Conservation (phyloP, 805 yeast species). For the Tetrapisispora nanseiensis region DNA sequence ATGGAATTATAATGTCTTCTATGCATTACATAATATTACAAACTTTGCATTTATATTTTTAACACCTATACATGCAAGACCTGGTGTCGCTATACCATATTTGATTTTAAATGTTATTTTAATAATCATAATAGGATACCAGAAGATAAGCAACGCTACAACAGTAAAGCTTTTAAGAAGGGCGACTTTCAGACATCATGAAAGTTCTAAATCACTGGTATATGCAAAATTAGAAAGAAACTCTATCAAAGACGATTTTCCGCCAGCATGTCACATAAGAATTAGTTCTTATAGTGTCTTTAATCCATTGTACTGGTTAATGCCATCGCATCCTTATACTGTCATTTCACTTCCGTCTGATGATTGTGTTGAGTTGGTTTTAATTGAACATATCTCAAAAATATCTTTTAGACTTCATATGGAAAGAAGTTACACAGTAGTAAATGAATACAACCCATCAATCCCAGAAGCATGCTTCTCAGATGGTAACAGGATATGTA, state of each 20-base stretch:
- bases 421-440: slow-evolving; percentile 31
- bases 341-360: slow-evolving; percentile 39
- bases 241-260: slow-evolving; percentile 23
- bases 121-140: slow-evolving; percentile 7
- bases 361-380: slow-evolving; percentile 34
- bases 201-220: slow-evolving; percentile 15
- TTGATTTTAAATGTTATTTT: slow-evolving; percentile 16
- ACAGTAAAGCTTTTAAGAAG: slow-evolving; percentile 9
- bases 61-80: slow-evolving; percentile 58
- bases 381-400: slow-evolving; percentile 29
- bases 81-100: slow-evolving; percentile 41
- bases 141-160: slow-evolving; percentile 10
- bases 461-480: slow-evolving; percentile 36
- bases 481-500: slow-evolving; percentile 40
- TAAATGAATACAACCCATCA: slow-evolving; percentile 36
- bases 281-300: slow-evolving; percentile 31
- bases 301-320: slow-evolving; percentile 37
- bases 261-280: slow-evolving; percentile 53
- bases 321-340: slow-evolving; percentile 63
- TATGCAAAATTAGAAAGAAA: slow-evolving; percentile 21
- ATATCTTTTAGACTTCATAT: slow-evolving; percentile 27
- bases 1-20: slow-evolving; percentile 43
- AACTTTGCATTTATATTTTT: slow-evolving; percentile 37
- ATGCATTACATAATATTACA: slow-evolving; percentile 44
- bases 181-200: slow-evolving; percentile 7